Base-by-base conservation (phyloP, 2,329 filamentous ascomycete species). In the Fragosphaeria purpurea region DNA sequence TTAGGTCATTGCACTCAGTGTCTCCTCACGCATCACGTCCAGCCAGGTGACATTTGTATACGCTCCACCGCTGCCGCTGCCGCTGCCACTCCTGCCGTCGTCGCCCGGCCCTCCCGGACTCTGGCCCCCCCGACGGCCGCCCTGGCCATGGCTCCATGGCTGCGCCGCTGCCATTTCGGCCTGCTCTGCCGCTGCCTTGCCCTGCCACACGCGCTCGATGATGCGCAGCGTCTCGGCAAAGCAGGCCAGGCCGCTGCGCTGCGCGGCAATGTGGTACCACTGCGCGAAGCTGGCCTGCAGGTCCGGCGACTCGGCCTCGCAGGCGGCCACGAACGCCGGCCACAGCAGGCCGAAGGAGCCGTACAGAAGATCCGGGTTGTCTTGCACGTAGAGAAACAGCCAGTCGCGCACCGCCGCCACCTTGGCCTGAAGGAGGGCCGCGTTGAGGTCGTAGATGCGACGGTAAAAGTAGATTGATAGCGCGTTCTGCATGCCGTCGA, bases 391-490 rank as follows among this genome's bases (percentile, higher is more conserved):
- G 5, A 57, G 56, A 1, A 62, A 33, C 4, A 70, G 57, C 43
- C 58, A 63, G 38, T 69, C 63, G 4, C 59, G 58, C 5, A 68
- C 61, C 6, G 56, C 54, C 2, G 44, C 33, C 7, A 69, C 66
- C 13, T 63, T 63, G 4, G 57, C 48, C 53, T 70, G 67, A 7
- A 70, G 53, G 31, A 67, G 58, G 0, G 60, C 58, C 2, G 64
- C 50, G 37, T 67, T 61, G 5, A 70, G 52, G 40, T 70, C 62
- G 55, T 69, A 65, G 7, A 70, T 63, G 11, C 63, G 59, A 6
- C 67, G 62, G 50, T 69, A 67, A 47, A 69, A 70, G 48, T 65
- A 69, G 10, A 70, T 67, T 3, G 59, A 52, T 41, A 70, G 51
- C 0, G 66, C 65, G 12, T 65, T 55, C 9, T 64, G 61, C 59